These are phyloP conservation scores for Yarrowia bubula DNA, from an alignment of 805 yeast genomes.

Conservation along the genomic window DNA sequence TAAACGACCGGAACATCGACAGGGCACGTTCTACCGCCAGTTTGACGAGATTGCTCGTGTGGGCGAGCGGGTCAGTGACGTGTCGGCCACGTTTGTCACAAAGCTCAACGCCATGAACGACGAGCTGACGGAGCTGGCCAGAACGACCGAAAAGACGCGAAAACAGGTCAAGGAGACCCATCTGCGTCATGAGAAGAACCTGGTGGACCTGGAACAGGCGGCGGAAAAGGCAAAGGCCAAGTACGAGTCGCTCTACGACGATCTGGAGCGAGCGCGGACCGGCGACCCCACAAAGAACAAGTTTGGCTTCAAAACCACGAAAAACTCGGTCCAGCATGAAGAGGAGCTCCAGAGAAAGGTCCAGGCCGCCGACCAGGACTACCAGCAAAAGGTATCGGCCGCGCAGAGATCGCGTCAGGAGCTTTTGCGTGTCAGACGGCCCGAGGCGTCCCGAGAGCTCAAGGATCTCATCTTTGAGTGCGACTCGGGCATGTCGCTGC, in stretches of 20 bases:
- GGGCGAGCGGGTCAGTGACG: conserved; percentile 73
- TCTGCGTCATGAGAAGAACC: conserved; percentile 76
- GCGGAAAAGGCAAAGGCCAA: conserved; percentile 86
- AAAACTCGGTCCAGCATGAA: conserved; percentile 79
- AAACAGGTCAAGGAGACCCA: conserved; percentile 81
- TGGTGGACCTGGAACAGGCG: conserved; percentile 70
- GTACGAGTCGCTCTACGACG: conserved; percentile 78
- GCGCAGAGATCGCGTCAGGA: conserved; percentile 74
- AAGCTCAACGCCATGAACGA: conserved; percentile 83
- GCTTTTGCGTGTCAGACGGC: conserved; percentile 70
- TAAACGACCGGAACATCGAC: conserved; percentile 51
- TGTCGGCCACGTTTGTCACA: conserved; percentile 71
- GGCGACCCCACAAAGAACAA: conserved; percentile 84
- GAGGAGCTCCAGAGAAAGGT: conserved; percentile 83
- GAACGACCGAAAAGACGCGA: conserved; percentile 68
- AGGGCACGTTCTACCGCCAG: conserved; percentile 63
- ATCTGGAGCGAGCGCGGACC: conserved; percentile 74
- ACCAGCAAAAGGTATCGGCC: conserved; percentile 68
- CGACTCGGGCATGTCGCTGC: conserved; percentile 86
- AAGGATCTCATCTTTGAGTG: conserved; percentile 78
- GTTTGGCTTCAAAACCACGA: conserved; percentile 72
- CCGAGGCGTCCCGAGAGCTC: conserved; percentile 66
- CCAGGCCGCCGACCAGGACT: conserved; percentile 81
- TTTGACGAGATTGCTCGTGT: conserved; percentile 68
- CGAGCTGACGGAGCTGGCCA: conserved; percentile 69